Evolutionary conservation across 1,139 yeast genomes (phyloP).

Genomic region (Cylindricascospora bacillispora): DNA sequence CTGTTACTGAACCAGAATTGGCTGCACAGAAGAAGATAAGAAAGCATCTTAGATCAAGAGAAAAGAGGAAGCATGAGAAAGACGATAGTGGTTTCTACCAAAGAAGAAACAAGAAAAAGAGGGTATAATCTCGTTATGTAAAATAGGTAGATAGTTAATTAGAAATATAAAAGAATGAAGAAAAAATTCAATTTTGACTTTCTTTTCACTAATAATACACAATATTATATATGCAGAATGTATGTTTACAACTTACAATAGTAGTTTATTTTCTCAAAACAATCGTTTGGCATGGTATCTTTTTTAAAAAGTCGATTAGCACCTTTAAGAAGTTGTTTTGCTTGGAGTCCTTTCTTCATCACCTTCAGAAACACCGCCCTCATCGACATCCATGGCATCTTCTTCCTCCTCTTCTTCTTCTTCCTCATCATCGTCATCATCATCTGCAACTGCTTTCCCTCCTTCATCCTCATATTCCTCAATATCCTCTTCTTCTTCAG

Average conservation of each 20-base stretch:
- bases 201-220: no score
- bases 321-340: no score
- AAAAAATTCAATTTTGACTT: no score
- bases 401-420: conserved; percentile 11
- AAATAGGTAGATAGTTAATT: neutral
- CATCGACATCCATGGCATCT: no score
- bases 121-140: conserved; percentile 8
- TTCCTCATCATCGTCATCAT: conserved; percentile 6
- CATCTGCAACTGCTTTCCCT: conserved; percentile 11
- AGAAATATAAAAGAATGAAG: no score
- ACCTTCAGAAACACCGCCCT: no score
- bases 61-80: conserved; percentile 59
- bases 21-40: conserved; percentile 66
- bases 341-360: no score
- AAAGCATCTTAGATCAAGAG: conserved; percentile 65
- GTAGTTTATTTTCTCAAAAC: no score
- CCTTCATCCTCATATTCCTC: conserved; percentile 7
- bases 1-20: conserved; percentile 66
- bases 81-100: conserved; percentile 71
- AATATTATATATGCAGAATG: no score
- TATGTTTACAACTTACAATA: no score
- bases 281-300: no score
- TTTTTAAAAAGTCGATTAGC: no score
- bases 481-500: conserved; percentile 4
- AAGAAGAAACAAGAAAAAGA: conserved; percentile 41